A percentile compares a stretch with the other conserved stretches of the same genome.
These are phyloP conservation scores for Lotus japonicus DNA, from an alignment of 306 rosid species.

Conservation along the genomic window DNA sequence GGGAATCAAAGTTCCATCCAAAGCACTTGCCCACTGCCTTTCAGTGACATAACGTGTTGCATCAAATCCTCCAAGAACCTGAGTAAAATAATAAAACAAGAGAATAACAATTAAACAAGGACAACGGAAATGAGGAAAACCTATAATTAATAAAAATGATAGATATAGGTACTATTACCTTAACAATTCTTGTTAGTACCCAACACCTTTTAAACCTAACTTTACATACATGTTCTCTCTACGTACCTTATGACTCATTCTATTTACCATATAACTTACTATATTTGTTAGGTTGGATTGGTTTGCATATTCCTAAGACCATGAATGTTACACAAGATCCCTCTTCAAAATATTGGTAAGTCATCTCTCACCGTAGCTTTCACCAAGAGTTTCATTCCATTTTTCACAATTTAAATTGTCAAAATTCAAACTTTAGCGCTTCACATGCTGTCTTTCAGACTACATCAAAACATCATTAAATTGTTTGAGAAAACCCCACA, in stretches of 20 bases:
- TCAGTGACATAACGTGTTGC: slow-evolving; percentile 67
- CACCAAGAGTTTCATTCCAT: not conserved
- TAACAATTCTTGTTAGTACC: not conserved
- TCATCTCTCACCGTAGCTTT: not conserved
- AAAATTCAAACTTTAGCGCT: not conserved
- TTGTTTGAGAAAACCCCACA: not conserved
- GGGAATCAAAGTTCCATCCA: slow-evolving; percentile 78
- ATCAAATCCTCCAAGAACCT: slow-evolving; percentile 93
- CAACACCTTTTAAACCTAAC: not conserved
- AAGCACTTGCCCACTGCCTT: slow-evolving; percentile 79
- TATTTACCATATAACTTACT: not conserved
- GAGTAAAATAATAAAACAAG: slow-evolving; percentile 18
- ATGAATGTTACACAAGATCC: not conserved
- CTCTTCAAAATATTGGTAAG: not conserved
- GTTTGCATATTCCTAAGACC: not conserved
- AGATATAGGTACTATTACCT: not conserved
- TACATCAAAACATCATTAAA: not conserved
- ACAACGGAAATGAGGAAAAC: slow-evolving; percentile 1
- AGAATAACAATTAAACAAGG: slow-evolving; percentile 8
- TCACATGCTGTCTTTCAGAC: not conserved
- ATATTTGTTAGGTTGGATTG: not conserved
- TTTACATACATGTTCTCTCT: not conserved
- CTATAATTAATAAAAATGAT: not conserved
- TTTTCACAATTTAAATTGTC: not conserved
- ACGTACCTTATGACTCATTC: not conserved